Percentiles rank a stretch among this genome's conserved stretches.
Conservation (phyloP, 1,284 basidiomycete species). For the Stygiomarasmius scandens region DNA sequence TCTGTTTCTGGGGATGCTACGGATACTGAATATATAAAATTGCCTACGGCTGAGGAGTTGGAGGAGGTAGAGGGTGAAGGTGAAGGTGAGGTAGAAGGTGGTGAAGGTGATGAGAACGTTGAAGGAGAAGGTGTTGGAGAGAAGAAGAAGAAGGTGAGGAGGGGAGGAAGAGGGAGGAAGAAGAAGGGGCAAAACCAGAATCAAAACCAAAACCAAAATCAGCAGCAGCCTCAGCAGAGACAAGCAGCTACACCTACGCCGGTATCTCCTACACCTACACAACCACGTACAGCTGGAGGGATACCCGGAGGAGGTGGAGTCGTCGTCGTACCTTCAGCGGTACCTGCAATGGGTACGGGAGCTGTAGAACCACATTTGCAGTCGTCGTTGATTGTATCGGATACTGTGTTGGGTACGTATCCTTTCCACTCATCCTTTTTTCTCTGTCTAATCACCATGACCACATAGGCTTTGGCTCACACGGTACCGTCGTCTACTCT, state of each 20-base stretch:
- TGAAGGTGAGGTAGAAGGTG: slow-evolving; percentile 45
- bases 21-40: neutral
- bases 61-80: neutral
- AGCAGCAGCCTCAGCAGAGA: neutral
- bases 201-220: neutral
- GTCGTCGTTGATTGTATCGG: slow-evolving; percentile 67
- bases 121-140: slow-evolving; percentile 30
- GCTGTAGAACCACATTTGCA: slow-evolving; percentile 6
- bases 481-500: slow-evolving; percentile 93
- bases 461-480: slow-evolving; percentile 87
- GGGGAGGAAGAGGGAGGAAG: slow-evolving; percentile 48
- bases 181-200: slow-evolving; percentile 37
- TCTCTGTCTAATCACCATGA: neutral
- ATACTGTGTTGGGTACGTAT: slow-evolving; percentile 77
- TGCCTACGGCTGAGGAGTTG: neutral
- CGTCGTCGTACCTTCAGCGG: slow-evolving; percentile 32
- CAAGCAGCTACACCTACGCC: slow-evolving; percentile 11
- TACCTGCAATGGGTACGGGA: slow-evolving; percentile 16
- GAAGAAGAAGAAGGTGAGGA: slow-evolving; percentile 22
- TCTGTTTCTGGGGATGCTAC: neutral
- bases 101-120: slow-evolving; percentile 14
- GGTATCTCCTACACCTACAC: slow-evolving; percentile 14
- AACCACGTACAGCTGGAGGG: slow-evolving; percentile 10
- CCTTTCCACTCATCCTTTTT: slow-evolving; percentile 3
- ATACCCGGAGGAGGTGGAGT: slow-evolving; percentile 2